Evolutionary conservation across 1,139 yeast species (phyloP), one percentile per base, ranked within the genome.

Genomic region (Yamadazyma conglobata): DNA sequence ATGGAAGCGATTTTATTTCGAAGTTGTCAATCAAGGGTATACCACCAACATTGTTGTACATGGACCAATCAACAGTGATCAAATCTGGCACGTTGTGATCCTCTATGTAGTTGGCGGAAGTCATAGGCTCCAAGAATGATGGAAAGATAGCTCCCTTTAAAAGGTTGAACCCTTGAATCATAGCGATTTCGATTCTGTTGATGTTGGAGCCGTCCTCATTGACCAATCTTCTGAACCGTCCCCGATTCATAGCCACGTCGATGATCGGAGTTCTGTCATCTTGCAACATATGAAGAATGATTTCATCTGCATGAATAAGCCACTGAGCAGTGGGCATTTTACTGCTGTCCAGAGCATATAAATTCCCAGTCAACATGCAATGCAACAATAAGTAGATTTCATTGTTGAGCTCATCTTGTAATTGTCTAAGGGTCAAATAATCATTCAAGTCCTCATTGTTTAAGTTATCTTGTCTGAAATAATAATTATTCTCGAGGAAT

Each of bases 1-100:
- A 57, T 25, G 87, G 87, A 31, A 64, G 58, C 5, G 82, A 59
- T 19, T 58, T 53, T 19, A 80, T 60, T 28, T 70, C 73, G 30
- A 79, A 69, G 38, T 66, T 58, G 40, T 73, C 79, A 38, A 80
- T 61, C 21, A 80, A 65, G 40, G 72, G 67, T 37, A 81, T 79
- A 1, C 89, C 89, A 25, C 88, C 89, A 25, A 80, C 73, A 10
- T 81, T 73, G 32, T 73, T 62, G 38, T 73, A 76, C 77, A 79
- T 72, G 4, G 73, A 69, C 91, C 91, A 82, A 21, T 56, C 60
- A 6, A 77, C 59, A 6, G 59, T 55, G 9, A 79, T 53, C 47
- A 78, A 41, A 33, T 51, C 54, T 6, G 44, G 34, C 23, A 15
- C 15, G 4, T 50, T 47, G 10, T 59, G 50, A 10, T 34, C 44